phyloP scores from a whole-genome alignment of 768 basidiomycete species.

The Trametes villosa region DNA sequence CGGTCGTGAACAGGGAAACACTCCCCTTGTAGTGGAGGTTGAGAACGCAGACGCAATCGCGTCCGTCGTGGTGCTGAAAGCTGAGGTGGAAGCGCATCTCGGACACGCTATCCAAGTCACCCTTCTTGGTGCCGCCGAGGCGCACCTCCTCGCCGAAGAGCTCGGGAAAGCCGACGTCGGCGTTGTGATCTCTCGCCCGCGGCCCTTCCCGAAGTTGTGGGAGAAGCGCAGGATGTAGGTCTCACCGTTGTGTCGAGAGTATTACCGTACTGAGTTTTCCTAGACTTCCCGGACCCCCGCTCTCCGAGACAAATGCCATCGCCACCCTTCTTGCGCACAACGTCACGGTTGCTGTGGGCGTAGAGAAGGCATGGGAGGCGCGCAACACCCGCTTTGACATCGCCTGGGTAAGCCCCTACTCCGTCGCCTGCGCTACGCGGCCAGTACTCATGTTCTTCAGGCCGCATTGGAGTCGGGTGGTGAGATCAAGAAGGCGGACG shows the following conservation, averaged over 20 bases:
- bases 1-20: slow-evolving; percentile 45
- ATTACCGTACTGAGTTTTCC: background rate
- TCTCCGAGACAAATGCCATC: slow-evolving; percentile 62
- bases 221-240: slow-evolving; percentile 65
- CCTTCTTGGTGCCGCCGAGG: slow-evolving; percentile 64
- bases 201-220: slow-evolving; percentile 78
- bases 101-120: slow-evolving; percentile 51
- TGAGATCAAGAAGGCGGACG: slow-evolving; percentile 42
- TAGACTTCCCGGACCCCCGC: slow-evolving; percentile 72
- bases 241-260: background rate
- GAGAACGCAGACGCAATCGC: slow-evolving; percentile 75
- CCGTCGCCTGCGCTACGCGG: slow-evolving; percentile 15
- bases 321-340: slow-evolving; percentile 63
- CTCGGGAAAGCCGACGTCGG: slow-evolving; percentile 71
- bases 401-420: slow-evolving; percentile 61
- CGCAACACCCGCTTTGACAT: slow-evolving; percentile 81
- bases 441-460: slow-evolving; percentile 25
- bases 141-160: slow-evolving; percentile 72
- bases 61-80: slow-evolving; percentile 64
- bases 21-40: slow-evolving; percentile 65
- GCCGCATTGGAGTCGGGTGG: slow-evolving; percentile 46
- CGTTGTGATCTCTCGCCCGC: slow-evolving; percentile 66
- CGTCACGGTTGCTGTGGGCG: slow-evolving; percentile 74
- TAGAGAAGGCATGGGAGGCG: slow-evolving; percentile 68
- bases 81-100: slow-evolving; percentile 53